Evolutionary conservation across 2,329 filamentous ascomycete species (phyloP).

Genomic region (Coniochaeta sp.): DNA sequence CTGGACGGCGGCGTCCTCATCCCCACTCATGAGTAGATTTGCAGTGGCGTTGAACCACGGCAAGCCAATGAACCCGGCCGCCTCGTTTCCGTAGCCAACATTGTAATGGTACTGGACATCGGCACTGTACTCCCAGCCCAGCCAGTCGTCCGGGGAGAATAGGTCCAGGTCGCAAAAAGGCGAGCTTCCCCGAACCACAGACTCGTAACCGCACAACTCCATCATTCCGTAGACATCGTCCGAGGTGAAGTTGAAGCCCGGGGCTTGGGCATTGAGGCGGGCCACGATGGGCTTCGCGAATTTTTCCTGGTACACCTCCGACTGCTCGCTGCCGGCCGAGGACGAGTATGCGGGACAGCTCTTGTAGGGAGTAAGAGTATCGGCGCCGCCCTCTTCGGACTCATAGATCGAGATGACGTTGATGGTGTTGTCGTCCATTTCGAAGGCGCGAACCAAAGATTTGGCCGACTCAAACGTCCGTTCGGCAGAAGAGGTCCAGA

Average conservation of each 20-base stretch:
- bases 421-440: constrained; percentile 44
- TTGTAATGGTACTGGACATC: constrained; percentile 61
- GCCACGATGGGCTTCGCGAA: constrained; percentile 57
- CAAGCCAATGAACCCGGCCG: constrained; percentile 52
- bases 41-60: constrained; percentile 62
- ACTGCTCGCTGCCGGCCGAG: constrained; percentile 49
- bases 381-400: constrained; percentile 47
- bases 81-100: constrained; percentile 53
- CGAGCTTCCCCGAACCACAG: constrained; percentile 54
- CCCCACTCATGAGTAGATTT: constrained; percentile 33
- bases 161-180: constrained; percentile 54
- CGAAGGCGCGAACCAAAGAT: constrained; percentile 50
- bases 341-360: constrained; percentile 56
- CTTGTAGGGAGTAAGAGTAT: constrained; percentile 57
- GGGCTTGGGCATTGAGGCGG: constrained; percentile 44
- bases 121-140: constrained; percentile 59
- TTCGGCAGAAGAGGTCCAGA: constrained; percentile 59
- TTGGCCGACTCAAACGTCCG: constrained; percentile 51
- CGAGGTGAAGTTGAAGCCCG: constrained; percentile 55
- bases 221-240: constrained; percentile 60
- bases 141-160: constrained; percentile 56
- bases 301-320: constrained; percentile 37
- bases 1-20: constrained; percentile 28
- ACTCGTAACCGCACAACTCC: constrained; percentile 59
- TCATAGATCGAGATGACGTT: constrained; percentile 50